phyloP scores from a whole-genome alignment of 371 early-diverging fungal genomes.

The Coemansia sp. region DNA sequence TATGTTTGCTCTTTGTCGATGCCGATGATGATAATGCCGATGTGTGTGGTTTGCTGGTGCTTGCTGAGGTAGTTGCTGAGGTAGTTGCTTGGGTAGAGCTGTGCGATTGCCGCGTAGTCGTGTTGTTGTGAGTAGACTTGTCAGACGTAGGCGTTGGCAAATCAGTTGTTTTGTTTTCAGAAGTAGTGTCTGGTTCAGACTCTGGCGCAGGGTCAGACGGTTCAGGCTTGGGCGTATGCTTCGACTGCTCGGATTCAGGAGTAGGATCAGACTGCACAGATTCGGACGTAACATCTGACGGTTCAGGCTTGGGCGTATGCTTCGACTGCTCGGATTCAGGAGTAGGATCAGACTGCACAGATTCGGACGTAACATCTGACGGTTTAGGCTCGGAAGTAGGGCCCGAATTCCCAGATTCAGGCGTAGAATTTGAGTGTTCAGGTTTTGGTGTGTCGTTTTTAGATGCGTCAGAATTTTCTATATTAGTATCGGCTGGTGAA shows the following conservation, averaged over 20 bases:
- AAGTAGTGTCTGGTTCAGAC: background rate
- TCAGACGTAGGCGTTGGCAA: background rate
- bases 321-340: background rate
- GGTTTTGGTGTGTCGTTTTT: background rate
- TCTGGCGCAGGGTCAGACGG: background rate
- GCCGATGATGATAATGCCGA: constrained; percentile 2
- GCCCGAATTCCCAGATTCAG: too few species aligned
- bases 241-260: background rate
- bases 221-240: background rate
- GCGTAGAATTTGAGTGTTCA: too few species aligned
- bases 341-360: background rate
- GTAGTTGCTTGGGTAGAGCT: too few species aligned
- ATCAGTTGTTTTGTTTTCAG: background rate
- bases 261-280: background rate
- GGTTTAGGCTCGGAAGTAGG: too few species aligned
- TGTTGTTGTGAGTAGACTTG: background rate
- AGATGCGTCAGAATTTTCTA: background rate
- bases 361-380: too few species aligned
- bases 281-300: too few species aligned
- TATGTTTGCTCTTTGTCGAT: constrained; percentile 19
- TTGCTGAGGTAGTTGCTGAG: background rate
- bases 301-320: too few species aligned
- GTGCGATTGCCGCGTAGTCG: background rate
- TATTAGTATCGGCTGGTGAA: background rate
- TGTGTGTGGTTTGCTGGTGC: background rate